These are phyloP conservation scores for Nannochloris sp. DNA, from an alignment of 139 green algal species.

Conservation along the genomic window DNA sequence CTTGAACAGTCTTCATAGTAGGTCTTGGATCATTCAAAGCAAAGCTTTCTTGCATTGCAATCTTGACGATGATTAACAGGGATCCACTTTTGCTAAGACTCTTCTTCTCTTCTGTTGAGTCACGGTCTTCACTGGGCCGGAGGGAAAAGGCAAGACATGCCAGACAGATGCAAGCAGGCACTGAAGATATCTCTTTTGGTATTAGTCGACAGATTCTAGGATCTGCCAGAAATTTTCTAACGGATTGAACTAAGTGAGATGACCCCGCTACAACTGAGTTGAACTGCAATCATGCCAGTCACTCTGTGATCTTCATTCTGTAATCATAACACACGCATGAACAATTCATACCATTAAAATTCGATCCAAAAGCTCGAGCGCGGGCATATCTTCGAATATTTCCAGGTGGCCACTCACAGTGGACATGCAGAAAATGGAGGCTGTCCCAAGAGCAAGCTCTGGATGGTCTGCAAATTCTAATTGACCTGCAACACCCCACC, in stretches of 20 bases:
- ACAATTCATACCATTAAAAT: no score
- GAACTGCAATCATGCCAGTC: no score
- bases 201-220: not conserved
- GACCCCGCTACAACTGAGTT: no score
- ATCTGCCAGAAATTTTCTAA: not conserved
- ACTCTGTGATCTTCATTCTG: no score
- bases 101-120: conserved; percentile 17
- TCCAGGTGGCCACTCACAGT: no score
- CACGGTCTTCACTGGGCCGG: conserved; percentile 4
- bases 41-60: conserved; percentile 2
- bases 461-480: conserved; percentile 7
- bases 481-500: not conserved
- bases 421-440: conserved; percentile 18
- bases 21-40: conserved; percentile 9
- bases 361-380: no score
- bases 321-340: no score
- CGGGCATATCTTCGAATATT: no score
- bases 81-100: conserved; percentile 14
- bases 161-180: conserved; percentile 9
- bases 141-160: conserved; percentile 11
- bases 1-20: conserved; percentile 27
- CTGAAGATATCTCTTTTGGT: conserved; percentile 7
- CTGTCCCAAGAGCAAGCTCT: conserved; percentile 20
- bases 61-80: conserved; percentile 16
- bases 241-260: not conserved